Conservation (phyloP, 306 rosid genomes). For the Rosa multiflora region DNA sequence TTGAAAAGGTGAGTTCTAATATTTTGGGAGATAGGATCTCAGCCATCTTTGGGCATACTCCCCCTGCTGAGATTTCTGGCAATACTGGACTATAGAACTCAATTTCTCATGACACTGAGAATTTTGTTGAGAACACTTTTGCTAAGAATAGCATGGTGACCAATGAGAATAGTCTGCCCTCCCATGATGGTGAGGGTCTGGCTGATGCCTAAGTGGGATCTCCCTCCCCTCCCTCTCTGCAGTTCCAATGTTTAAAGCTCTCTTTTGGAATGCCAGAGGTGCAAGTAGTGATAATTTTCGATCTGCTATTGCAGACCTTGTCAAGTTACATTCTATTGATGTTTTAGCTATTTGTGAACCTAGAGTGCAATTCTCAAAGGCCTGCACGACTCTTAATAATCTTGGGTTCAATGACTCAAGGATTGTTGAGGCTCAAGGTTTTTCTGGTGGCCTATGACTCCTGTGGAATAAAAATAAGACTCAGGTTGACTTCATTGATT, state of each 20-base stretch:
- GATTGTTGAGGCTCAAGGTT: neutral
- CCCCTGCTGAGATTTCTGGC: neutral
- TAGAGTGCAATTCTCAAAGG: neutral
- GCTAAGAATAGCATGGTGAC: neutral
- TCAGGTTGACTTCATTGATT: neutral
- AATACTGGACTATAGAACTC: too few relatives aligned
- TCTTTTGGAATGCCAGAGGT: neutral
- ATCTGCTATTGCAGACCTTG: neutral
- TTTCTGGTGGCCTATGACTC: neutral
- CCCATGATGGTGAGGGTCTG: neutral
- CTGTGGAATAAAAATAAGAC: neutral
- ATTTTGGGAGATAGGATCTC: too few relatives aligned
- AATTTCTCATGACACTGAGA: neutral
- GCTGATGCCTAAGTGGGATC: neutral
- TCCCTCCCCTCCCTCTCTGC: neutral
- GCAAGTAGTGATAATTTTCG: neutral
- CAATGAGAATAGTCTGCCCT: neutral
- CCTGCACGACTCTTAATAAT: neutral
- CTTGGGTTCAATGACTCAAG: neutral
- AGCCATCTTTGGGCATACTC: too few relatives aligned
- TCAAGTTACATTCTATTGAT: neutral
- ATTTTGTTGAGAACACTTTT: neutral
- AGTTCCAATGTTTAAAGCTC: neutral
- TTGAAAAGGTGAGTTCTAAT: neutral
- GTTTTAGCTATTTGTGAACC: neutral